A percentile compares a stretch with the other conserved stretches of the same genome.
Evolutionary conservation across 2,329 filamentous ascomycete genomes (phyloP).

Genomic region (Hymenoscyphus fraxineus): DNA sequence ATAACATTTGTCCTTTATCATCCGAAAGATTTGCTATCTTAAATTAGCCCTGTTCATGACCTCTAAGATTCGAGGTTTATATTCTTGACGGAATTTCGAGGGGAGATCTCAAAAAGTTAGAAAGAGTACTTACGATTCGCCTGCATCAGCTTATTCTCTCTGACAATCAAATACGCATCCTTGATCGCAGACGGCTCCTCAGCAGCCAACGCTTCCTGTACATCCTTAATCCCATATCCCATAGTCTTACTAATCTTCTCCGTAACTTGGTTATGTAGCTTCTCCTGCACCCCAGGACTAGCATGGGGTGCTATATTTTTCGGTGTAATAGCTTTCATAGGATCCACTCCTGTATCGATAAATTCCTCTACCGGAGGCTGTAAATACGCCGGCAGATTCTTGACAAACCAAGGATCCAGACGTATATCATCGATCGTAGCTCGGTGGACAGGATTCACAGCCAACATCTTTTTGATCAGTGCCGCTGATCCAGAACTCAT

Average conservation of each 20-base stretch:
- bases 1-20: slow-evolving; percentile 39
- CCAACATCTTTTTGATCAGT: slow-evolving; percentile 88
- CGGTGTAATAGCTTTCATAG: slow-evolving; percentile 83
- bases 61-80: neutral
- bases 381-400: slow-evolving; percentile 81
- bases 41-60: slow-evolving; percentile 17
- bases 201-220: slow-evolving; percentile 87
- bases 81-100: neutral
- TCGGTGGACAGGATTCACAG: slow-evolving; percentile 90
- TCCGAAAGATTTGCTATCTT: slow-evolving; percentile 32
- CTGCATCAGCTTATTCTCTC: slow-evolving; percentile 97
- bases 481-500: slow-evolving; percentile 78
- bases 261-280: slow-evolving; percentile 86
- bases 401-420: slow-evolving; percentile 88
- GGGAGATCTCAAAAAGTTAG: neutral
- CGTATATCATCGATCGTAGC: slow-evolving; percentile 93
- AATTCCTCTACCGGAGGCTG: slow-evolving; percentile 87
- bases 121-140: slow-evolving; percentile 69
- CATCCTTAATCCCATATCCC: slow-evolving; percentile 93
- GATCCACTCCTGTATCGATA: slow-evolving; percentile 88
- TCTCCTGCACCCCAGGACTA: slow-evolving; percentile 75
- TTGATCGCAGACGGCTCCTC: slow-evolving; percentile 97
- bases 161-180: slow-evolving; percentile 95
- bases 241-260: slow-evolving; percentile 96
- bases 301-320: slow-evolving; percentile 77